Evolutionary conservation across 441 rosid genomes (phyloP).

Genomic region (Hura crepitans): DNA sequence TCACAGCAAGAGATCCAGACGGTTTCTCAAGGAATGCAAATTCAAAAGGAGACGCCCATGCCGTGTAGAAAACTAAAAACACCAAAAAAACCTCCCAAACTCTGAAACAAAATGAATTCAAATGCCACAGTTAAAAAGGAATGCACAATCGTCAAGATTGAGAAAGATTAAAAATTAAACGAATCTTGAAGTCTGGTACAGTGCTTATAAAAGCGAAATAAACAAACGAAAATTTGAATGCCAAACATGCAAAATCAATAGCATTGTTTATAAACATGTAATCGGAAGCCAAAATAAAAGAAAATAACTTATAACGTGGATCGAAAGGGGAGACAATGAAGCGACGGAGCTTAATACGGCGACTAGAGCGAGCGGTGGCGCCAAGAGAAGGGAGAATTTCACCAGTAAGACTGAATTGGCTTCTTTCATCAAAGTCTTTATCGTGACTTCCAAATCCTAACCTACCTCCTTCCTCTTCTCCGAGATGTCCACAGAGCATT

Average conservation of each 20-base stretch:
- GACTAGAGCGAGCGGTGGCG: slow-evolving; percentile 34
- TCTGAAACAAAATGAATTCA: slow-evolving; percentile 32
- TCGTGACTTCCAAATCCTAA: background rate
- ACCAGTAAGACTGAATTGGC: slow-evolving; percentile 50
- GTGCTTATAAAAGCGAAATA: background rate
- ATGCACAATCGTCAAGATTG: background rate
- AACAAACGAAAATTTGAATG: background rate
- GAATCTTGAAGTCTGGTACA: background rate
- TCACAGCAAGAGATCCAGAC: slow-evolving; percentile 35
- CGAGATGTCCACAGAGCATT: slow-evolving; percentile 16
- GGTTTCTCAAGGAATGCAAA: slow-evolving; percentile 61
- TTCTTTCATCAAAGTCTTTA: slow-evolving; percentile 32
- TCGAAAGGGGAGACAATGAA: slow-evolving; percentile 67
- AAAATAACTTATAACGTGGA: slow-evolving; percentile 52
- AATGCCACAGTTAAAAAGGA: background rate
- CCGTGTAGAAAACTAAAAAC: slow-evolving; percentile 70
- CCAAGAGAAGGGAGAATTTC: slow-evolving; percentile 81
- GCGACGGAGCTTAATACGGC: slow-evolving; percentile 41
- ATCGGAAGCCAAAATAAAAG: background rate
- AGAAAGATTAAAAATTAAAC: too few relatives aligned
- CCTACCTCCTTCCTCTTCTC: background rate
- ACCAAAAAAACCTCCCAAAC: slow-evolving; percentile 71
- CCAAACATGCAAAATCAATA: background rate
- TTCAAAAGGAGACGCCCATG: slow-evolving; percentile 92
- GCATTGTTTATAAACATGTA: background rate